phyloP scores from a whole-genome alignment of 345 rosid genomes.

The Eucalyptus erythrocorys region DNA sequence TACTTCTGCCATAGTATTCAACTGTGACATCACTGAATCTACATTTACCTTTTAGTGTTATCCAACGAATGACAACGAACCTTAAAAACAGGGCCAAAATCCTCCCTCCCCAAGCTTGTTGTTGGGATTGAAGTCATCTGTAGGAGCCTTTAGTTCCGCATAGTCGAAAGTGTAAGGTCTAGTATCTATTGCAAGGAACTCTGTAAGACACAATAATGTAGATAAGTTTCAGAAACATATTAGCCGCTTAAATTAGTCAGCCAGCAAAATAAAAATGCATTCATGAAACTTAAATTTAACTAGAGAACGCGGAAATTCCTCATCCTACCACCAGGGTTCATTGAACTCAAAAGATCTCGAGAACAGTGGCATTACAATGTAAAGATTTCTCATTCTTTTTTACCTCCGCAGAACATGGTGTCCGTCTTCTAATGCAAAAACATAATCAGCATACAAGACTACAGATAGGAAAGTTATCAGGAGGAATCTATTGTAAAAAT shows the following conservation, averaged over 20 bases:
- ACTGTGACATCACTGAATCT: background rate
- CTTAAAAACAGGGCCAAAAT: slow-evolving; percentile 59
- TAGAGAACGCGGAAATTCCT: background rate
- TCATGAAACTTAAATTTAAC: background rate
- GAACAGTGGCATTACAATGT: background rate
- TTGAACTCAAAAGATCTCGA: background rate
- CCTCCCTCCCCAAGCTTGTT: slow-evolving; percentile 89
- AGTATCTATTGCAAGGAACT: slow-evolving; percentile 32
- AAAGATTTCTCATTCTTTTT: background rate
- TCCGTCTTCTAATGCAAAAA: background rate
- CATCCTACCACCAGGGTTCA: background rate
- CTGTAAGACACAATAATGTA: background rate
- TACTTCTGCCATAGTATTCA: background rate
- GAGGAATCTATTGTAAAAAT: background rate
- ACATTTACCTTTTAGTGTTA: background rate
- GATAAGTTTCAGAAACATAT: background rate
- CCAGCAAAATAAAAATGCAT: background rate
- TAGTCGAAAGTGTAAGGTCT: slow-evolving; percentile 51
- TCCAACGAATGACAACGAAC: background rate
- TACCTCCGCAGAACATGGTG: background rate
- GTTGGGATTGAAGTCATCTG: slow-evolving; percentile 43
- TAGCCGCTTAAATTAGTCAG: background rate
- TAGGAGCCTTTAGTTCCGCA: slow-evolving; percentile 44
- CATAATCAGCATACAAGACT: background rate
- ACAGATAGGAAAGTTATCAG: background rate